These are phyloP conservation scores for Selaginella moellendorffii DNA, from an alignment of 75 land plant genomes.

Conservation along the genomic window DNA sequence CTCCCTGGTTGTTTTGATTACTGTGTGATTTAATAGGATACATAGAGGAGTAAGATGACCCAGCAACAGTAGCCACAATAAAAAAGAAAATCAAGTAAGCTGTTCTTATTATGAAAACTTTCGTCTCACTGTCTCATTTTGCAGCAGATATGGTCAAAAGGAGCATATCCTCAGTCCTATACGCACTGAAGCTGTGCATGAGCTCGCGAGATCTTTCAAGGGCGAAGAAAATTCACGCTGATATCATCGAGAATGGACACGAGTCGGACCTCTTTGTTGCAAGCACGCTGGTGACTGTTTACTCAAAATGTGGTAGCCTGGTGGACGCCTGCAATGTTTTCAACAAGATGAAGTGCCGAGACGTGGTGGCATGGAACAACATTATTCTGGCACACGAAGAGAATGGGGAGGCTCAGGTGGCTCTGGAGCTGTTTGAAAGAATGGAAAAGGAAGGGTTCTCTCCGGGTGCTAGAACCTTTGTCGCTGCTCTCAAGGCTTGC, in stretches of 20 bases:
- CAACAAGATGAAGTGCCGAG: not conserved
- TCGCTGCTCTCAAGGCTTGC: constrained; percentile 7
- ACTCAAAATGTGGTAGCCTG: constrained; percentile 5
- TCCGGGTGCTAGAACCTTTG: not conserved
- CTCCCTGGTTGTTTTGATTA: no score
- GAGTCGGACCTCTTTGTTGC: not conserved
- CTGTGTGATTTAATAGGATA: no score
- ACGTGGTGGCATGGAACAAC: constrained; percentile 1
- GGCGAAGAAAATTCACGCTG: not conserved
- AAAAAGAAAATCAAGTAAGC: not conserved
- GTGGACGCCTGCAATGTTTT: not conserved
- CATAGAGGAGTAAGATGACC: not conserved
- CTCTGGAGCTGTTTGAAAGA: not conserved
- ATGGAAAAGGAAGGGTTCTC: not conserved
- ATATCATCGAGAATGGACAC: not conserved
- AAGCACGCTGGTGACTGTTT: not conserved
- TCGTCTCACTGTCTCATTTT: no score
- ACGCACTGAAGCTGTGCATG: not conserved
- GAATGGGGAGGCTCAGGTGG: not conserved
- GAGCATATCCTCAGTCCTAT: not conserved
- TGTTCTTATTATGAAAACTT: no score
- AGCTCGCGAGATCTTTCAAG: not conserved
- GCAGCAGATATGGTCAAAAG: no score
- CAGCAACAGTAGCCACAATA: not conserved
- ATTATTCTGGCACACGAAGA: not conserved